Percentiles rank a stretch among this genome's conserved stretches.
These are phyloP conservation scores for Hanseniaspora sp. DNA, from an alignment of 1,139 yeast species.

Conservation along the genomic window DNA sequence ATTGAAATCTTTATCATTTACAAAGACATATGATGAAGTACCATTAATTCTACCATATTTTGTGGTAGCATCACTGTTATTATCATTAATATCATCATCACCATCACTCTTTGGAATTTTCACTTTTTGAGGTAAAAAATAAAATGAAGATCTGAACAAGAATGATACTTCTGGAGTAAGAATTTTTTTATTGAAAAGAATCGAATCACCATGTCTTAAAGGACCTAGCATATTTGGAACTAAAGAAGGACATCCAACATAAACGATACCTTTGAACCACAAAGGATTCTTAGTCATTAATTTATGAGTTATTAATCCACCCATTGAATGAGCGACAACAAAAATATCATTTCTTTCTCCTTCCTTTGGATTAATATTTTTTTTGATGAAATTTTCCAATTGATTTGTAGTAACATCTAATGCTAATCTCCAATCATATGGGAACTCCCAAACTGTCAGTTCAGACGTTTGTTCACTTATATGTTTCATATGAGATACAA, in stretches of 20 bases:
- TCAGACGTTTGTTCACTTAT: conserved; percentile 39
- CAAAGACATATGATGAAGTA: conserved; percentile 14
- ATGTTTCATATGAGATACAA: conserved; percentile 42
- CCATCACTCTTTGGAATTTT: conserved; percentile 52
- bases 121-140: conserved; percentile 67
- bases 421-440: conserved; percentile 85
- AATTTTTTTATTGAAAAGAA: conserved; percentile 60
- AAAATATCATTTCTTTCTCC: conserved; percentile 39
- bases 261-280: conserved; percentile 59
- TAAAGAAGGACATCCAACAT: conserved; percentile 75
- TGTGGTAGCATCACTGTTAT: conserved; percentile 27
- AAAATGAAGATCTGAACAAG: conserved; percentile 75
- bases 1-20: conserved; percentile 11
- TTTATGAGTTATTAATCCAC: conserved; percentile 75
- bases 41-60: conserved; percentile 36
- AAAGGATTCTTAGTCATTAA: conserved; percentile 59
- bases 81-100: conserved; percentile 38
- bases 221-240: conserved; percentile 86
- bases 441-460: conserved; percentile 59
- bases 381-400: conserved; percentile 38
- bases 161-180: conserved; percentile 74
- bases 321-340: conserved; percentile 87
- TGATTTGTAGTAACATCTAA: conserved; percentile 45
- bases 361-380: conserved; percentile 28
- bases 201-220: conserved; percentile 67